phyloP scores from a whole-genome alignment of 768 basidiomycete species.

The Hygrophorus pudorinus region DNA sequence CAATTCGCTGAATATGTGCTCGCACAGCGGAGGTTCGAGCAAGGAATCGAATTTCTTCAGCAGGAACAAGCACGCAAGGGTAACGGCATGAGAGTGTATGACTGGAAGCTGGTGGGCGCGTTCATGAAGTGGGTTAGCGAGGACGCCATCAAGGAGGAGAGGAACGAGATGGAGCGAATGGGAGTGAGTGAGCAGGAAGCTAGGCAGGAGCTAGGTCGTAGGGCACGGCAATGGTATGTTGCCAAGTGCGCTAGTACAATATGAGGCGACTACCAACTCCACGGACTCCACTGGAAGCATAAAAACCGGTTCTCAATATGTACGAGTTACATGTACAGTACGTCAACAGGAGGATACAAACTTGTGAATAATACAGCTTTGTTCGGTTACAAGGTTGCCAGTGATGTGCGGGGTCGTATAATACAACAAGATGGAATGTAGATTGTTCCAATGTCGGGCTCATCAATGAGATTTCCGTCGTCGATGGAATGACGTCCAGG shows the following conservation, averaged over 20 bases:
- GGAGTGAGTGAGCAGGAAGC: slow-evolving; percentile 11
- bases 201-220: slow-evolving; percentile 6
- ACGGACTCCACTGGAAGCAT: too few species aligned
- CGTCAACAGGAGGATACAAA: too few species aligned
- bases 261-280: too few species aligned
- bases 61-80: slow-evolving; percentile 11
- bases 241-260: slow-evolving; percentile 4
- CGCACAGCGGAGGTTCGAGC: slow-evolving; percentile 12
- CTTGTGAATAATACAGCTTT: too few species aligned
- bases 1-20: slow-evolving; percentile 13
- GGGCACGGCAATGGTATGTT: slow-evolving; percentile 11
- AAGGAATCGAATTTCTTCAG: slow-evolving; percentile 15
- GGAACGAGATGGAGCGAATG: slow-evolving; percentile 12
- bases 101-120: slow-evolving; percentile 10
- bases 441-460: too few species aligned
- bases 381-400: too few species aligned
- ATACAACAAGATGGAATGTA: too few species aligned
- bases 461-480: too few species aligned
- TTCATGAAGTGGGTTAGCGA: slow-evolving; percentile 14
- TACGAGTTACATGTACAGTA: too few species aligned
- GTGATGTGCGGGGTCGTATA: too few species aligned
- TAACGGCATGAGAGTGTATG: slow-evolving; percentile 1
- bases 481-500: too few species aligned
- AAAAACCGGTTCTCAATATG: too few species aligned
- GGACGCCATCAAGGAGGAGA: slow-evolving; percentile 14